Percentiles rank a stretch among this genome's conserved stretches.
phyloP scores from a whole-genome alignment of 2,329 filamentous ascomycete species.

The Magnaporthiopsis incrustans region DNA sequence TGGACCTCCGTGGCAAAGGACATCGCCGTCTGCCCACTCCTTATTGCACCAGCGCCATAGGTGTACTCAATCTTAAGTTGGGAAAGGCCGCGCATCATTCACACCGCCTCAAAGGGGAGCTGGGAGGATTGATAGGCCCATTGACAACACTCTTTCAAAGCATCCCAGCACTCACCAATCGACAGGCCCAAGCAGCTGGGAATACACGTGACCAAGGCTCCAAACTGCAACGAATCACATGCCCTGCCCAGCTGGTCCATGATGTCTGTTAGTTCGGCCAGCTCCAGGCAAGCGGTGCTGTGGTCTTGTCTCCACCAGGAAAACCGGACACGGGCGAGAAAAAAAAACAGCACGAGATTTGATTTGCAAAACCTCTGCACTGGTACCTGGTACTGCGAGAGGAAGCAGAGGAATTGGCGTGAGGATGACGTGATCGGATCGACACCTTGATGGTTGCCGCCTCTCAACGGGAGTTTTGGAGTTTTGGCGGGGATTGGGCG shows the following conservation, averaged over 20 bases:
- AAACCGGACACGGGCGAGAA: too few relatives aligned
- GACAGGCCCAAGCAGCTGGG: background rate
- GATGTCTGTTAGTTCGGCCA: background rate
- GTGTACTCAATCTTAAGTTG: too few relatives aligned
- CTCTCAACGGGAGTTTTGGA: background rate
- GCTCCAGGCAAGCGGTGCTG: background rate
- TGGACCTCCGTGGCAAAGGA: too few relatives aligned
- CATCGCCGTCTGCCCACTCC: background rate
- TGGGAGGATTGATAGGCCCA: background rate
- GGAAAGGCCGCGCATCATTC: too few relatives aligned
- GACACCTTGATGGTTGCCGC: background rate
- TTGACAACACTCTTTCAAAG: background rate
- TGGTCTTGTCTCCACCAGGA: too few relatives aligned
- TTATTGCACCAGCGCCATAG: background rate
- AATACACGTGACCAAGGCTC: background rate
- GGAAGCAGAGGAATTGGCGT: too few relatives aligned
- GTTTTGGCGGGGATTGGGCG: too few relatives aligned
- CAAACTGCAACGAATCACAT: background rate
- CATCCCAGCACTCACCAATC: too few relatives aligned
- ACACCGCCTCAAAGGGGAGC: background rate
- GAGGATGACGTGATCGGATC: too few relatives aligned
- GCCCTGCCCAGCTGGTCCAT: background rate
- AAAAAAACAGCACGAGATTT: too few relatives aligned
- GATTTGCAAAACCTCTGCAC: too few relatives aligned
- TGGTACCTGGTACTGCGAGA: too few relatives aligned